Percentiles rank a stretch among this genome's conserved stretches.
Conservation (phyloP, 2,329 filamentous ascomycete species). For the Colletotrichum godetiae region DNA sequence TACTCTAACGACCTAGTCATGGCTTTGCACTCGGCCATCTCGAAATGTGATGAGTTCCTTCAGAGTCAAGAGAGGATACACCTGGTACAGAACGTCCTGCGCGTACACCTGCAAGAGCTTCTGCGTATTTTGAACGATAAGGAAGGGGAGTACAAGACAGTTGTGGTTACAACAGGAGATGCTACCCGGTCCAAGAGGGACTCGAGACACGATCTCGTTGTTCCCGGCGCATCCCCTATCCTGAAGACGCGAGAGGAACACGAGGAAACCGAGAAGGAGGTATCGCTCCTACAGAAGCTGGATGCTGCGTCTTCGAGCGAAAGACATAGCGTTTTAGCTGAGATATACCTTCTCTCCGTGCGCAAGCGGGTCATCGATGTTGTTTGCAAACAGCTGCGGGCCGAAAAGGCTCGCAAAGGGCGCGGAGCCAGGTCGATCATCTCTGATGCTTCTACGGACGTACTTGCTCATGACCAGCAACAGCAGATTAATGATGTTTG, state of each 20-base stretch:
- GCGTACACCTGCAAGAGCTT: constrained; percentile 61
- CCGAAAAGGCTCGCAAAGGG: not conserved
- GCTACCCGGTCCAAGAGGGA: not conserved
- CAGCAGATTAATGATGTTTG: constrained; percentile 41
- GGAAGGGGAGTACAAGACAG: constrained; percentile 10
- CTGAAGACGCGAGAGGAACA: not conserved
- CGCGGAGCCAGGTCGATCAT: constrained; percentile 16
- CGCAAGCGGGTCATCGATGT: constrained; percentile 20
- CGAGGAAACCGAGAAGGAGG: constrained; percentile 2
- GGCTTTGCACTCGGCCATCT: constrained; percentile 6
- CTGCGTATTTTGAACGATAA: constrained; percentile 56
- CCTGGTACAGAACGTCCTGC: constrained; percentile 57
- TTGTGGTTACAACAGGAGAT: not conserved
- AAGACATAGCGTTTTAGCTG: constrained; percentile 16
- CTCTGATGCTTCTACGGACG: constrained; percentile 12
- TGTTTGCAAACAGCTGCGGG: constrained; percentile 13
- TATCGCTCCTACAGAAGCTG: constrained; percentile 17
- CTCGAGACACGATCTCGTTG: not conserved
- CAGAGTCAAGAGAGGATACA: constrained; percentile 41
- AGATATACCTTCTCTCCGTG: constrained; percentile 22
- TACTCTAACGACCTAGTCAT: constrained; percentile 24
- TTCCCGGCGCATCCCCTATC: not conserved
- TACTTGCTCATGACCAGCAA: not conserved
- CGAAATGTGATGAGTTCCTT: constrained; percentile 37
- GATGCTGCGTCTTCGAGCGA: constrained; percentile 26